Evolutionary conservation across 345 rosid species (phyloP), one percentile per base, ranked within the genome.

Genomic region (Arabis hirsuta): DNA sequence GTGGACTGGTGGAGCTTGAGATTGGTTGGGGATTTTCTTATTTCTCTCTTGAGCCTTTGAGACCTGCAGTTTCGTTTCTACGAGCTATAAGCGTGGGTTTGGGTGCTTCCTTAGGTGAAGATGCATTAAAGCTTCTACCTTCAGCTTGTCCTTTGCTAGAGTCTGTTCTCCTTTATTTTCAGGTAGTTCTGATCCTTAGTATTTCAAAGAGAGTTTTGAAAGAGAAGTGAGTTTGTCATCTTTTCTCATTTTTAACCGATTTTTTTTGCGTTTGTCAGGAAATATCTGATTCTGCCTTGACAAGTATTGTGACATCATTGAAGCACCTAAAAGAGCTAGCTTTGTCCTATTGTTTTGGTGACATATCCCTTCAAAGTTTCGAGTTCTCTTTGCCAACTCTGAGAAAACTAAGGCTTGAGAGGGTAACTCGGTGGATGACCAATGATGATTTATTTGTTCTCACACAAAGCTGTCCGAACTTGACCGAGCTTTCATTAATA

Each of bases 401-500:
- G 55, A 77, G 78, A 69, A 89, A 78, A 73, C 73, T 89, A 73
- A 85, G 68, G 83, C 92, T 91, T 65, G 81, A 84, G 77, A 81
- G 96, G 62, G 96, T 89, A 69, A 71, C 94, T 46, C 88, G 88
- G 63, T 88, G 89, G 91, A 81, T 91, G 94, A 83, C 85, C 73
- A 81, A 81, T 55, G 66, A 82, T 60, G 86, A 89, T 70, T 83
- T 91, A 81, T 50, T 79, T 62, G 69, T 82, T 70, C 86, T 91
- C 63, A 81, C 88, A 39, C 85, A 77, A 54, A 85, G 73, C 76
- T 85, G 59, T 80, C 72, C 73, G 8, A 84, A 80, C 48, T 65
- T 91, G 82, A 79, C 75, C 29, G 96, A 89, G 69, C 82, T 89
- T 70, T 72, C 87, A 5, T 63, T 89, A 76, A 63, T 84, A 56